Conservation (phyloP, 1,284 basidiomycete species). For the Fomitopsis schrenkii region DNA sequence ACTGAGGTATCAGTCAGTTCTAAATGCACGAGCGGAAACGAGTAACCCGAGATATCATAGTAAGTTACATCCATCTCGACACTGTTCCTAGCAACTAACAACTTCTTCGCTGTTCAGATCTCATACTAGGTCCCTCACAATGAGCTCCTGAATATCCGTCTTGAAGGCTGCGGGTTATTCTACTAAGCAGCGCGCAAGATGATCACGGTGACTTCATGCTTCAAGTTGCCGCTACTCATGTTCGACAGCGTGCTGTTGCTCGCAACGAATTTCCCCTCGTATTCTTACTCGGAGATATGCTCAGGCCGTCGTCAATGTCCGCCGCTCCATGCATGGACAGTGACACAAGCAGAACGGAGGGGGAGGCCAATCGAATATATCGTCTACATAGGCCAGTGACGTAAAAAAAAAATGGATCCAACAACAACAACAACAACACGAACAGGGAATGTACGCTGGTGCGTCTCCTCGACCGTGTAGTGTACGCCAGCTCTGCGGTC, state of each 20-base stretch:
- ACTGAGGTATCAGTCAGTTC: too few relatives aligned
- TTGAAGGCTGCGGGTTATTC: constrained; percentile 10
- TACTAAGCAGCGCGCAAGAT: constrained; percentile 28
- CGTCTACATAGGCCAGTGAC: too few relatives aligned
- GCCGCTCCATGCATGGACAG: constrained; percentile 43
- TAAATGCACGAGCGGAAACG: too few relatives aligned
- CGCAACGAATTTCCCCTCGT: constrained; percentile 40
- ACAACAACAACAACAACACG: constrained; percentile 36
- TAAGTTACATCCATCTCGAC: too few relatives aligned
- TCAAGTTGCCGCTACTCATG: constrained; percentile 30
- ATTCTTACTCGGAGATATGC: constrained; percentile 46
- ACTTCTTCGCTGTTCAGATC: background rate
- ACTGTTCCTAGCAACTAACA: too few relatives aligned
- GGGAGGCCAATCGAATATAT: too few relatives aligned
- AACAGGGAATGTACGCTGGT: constrained; percentile 52
- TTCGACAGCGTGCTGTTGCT: constrained; percentile 31
- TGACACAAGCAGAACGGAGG: constrained; percentile 41
- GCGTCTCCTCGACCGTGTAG: constrained; percentile 42
- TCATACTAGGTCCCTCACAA: background rate
- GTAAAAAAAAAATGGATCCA: too few relatives aligned
- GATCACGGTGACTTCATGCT: constrained; percentile 24
- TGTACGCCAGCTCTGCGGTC: constrained; percentile 46
- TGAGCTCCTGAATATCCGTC: background rate
- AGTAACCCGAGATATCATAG: too few relatives aligned
- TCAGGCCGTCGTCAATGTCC: constrained; percentile 65